Evolutionary conservation across 108 stramenopile genomes (phyloP).

Genomic region (Nitzschia inconspicua): DNA sequence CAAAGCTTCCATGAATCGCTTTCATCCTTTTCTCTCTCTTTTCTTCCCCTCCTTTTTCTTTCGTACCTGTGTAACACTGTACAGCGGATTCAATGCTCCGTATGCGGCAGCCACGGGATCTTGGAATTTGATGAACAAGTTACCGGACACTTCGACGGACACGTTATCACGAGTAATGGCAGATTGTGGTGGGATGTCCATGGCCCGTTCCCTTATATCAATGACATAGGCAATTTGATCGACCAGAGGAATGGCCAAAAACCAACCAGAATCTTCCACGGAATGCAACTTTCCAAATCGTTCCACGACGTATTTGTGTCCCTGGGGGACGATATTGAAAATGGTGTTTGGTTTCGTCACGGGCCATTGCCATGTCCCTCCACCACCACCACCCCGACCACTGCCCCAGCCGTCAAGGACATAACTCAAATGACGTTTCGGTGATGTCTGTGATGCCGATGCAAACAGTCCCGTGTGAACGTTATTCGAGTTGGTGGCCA

Average conservation of each 20-base stretch:
- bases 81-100: slow-evolving; percentile 93
- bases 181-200: slow-evolving; percentile 90
- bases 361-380: slow-evolving; percentile 67
- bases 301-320: slow-evolving; percentile 92
- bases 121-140: slow-evolving; percentile 93
- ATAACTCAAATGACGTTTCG: slow-evolving; percentile 19
- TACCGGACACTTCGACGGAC: slow-evolving; percentile 94
- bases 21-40: background rate
- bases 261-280: slow-evolving; percentile 90
- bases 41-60: background rate
- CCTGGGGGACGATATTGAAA: slow-evolving; percentile 93
- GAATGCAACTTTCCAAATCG: slow-evolving; percentile 87
- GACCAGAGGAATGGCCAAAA: slow-evolving; percentile 91
- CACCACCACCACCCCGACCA: slow-evolving; percentile 14
- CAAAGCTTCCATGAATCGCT: background rate
- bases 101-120: slow-evolving; percentile 92
- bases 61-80: slow-evolving; percentile 91
- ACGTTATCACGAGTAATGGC: slow-evolving; percentile 98
- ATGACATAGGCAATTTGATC: slow-evolving; percentile 93
- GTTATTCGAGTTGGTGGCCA: too few species aligned
- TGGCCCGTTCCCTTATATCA: slow-evolving; percentile 92
- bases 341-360: slow-evolving; percentile 82
- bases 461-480: too few species aligned
- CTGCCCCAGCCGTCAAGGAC: slow-evolving; percentile 24
- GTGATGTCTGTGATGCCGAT: too few species aligned